These are phyloP conservation scores for Mariannaea elegans DNA, from an alignment of 2,329 filamentous ascomycete species.

Conservation along the genomic window DNA sequence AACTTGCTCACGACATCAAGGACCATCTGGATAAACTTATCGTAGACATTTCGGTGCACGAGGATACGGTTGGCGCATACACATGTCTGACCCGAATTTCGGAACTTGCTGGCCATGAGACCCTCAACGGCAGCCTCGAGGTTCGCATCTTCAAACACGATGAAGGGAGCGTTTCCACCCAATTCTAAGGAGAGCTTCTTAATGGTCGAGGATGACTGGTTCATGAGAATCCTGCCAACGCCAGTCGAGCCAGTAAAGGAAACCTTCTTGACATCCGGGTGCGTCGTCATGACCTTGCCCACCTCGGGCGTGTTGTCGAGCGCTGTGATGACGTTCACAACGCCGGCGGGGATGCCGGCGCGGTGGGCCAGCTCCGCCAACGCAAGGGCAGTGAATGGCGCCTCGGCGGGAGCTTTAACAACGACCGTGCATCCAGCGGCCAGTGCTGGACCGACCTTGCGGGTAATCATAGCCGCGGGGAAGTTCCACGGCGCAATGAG, in stretches of 20 bases:
- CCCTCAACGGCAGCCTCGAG: constrained; percentile 74
- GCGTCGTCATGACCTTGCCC: constrained; percentile 63
- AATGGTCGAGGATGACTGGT: constrained; percentile 72
- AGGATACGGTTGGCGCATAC: constrained; percentile 71
- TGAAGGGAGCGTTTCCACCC: constrained; percentile 79
- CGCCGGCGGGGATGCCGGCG: constrained; percentile 86
- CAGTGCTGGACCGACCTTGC: constrained; percentile 61
- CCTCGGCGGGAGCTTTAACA: constrained; percentile 87
- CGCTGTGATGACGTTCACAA: constrained; percentile 86
- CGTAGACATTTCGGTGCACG: constrained; percentile 67
- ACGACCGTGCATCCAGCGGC: constrained; percentile 82
- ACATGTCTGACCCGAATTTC: constrained; percentile 77
- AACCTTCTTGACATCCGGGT: constrained; percentile 67
- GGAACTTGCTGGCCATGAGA: constrained; percentile 74
- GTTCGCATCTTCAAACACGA: constrained; percentile 79
- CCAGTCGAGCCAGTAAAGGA: constrained; percentile 73
- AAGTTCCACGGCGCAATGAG: constrained; percentile 64
- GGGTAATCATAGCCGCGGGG: constrained; percentile 61
- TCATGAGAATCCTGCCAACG: constrained; percentile 66
- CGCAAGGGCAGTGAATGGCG: constrained; percentile 86
- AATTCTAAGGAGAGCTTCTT: constrained; percentile 81
- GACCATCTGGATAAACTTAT: constrained; percentile 60
- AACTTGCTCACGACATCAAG: constrained; percentile 64
- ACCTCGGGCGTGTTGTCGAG: constrained; percentile 80
- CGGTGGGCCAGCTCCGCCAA: constrained; percentile 83